These are phyloP conservation scores for Hypoxylon sp. DNA, from an alignment of 2,329 filamentous ascomycete species.

Conservation along the genomic window DNA sequence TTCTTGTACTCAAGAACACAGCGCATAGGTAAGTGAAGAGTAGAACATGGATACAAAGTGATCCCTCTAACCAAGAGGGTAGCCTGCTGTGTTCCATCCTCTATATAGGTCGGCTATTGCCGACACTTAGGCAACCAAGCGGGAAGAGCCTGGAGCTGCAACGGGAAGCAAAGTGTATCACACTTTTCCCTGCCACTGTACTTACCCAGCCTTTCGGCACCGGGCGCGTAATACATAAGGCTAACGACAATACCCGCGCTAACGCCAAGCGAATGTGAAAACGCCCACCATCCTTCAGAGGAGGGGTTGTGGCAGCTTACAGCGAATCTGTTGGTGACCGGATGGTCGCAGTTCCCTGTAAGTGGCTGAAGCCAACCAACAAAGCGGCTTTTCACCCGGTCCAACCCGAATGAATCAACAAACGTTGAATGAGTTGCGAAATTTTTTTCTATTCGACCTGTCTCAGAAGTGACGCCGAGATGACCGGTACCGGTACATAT, in stretches of 20 bases:
- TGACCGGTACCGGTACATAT: background rate
- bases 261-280: slow-evolving; percentile 1
- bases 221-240: slow-evolving; percentile 13
- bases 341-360: slow-evolving; percentile 8
- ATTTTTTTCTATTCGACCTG: slow-evolving; percentile 8
- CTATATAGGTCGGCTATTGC: slow-evolving; percentile 15
- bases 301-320: slow-evolving; percentile 11
- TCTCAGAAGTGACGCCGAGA: slow-evolving; percentile 12
- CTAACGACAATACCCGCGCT: slow-evolving; percentile 6
- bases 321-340: slow-evolving; percentile 15
- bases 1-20: no score
- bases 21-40: no score
- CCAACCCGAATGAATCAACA: background rate
- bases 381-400: slow-evolving; percentile 5
- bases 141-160: slow-evolving; percentile 7
- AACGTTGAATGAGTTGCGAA: slow-evolving; percentile 1
- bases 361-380: slow-evolving; percentile 26
- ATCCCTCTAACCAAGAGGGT: slow-evolving; percentile 7
- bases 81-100: slow-evolving; percentile 12
- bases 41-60: slow-evolving; percentile 6
- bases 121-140: slow-evolving; percentile 19
- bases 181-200: slow-evolving; percentile 1
- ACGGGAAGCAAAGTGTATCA: slow-evolving; percentile 10
- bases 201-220: slow-evolving; percentile 4
- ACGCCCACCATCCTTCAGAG: slow-evolving; percentile 6